phyloP scores from a whole-genome alignment of 306 rosid species.

The Pueraria montana region DNA sequence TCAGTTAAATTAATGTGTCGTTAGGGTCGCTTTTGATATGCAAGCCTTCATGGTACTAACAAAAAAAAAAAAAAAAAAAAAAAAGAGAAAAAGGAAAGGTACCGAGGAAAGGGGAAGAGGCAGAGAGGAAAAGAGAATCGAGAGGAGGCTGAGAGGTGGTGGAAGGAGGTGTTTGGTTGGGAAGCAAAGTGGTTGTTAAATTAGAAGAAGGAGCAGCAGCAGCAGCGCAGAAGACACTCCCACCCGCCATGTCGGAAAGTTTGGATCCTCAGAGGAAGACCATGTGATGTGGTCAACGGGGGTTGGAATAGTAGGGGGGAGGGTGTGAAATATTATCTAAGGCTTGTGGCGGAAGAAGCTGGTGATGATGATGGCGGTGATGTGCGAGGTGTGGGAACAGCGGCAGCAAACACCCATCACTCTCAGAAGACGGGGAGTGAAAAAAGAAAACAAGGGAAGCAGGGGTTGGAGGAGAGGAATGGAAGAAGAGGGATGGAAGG shows the following conservation, averaged over 20 bases:
- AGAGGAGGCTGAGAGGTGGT: slow-evolving; percentile 56
- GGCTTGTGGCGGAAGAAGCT: slow-evolving; percentile 85
- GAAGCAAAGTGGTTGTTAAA: slow-evolving; percentile 54
- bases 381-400: slow-evolving; percentile 82
- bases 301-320: background rate
- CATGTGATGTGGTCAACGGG: background rate
- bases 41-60: no score
- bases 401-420: slow-evolving; percentile 80
- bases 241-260: slow-evolving; percentile 51
- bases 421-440: background rate
- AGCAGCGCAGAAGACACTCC: slow-evolving; percentile 48
- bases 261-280: background rate
- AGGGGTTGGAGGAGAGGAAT: background rate
- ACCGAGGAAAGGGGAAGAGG: slow-evolving; percentile 66
- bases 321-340: slow-evolving; percentile 28
- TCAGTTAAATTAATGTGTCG: background rate
- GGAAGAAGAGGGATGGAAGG: background rate
- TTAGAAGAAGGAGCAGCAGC: slow-evolving; percentile 41
- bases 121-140: slow-evolving; percentile 62
- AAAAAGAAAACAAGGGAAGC: background rate
- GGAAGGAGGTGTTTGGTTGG: slow-evolving; percentile 53
- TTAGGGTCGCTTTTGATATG: no score
- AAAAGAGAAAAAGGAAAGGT: background rate
- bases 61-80: no score
- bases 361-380: slow-evolving; percentile 81